Evolutionary conservation across 148 eudicot species (phyloP).

Genomic region (Cornus suecica): DNA sequence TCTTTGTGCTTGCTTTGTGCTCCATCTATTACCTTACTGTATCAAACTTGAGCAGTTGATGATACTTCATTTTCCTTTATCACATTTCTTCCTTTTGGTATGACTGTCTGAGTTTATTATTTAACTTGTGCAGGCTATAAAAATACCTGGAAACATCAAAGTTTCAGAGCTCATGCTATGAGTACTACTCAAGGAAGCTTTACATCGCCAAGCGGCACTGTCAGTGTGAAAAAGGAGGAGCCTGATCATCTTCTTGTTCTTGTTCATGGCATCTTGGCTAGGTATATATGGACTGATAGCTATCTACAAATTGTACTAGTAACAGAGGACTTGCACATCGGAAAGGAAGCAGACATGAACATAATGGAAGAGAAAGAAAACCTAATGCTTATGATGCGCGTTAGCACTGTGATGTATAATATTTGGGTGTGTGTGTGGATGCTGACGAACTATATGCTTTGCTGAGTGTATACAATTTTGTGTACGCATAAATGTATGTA

Average conservation of each 20-base stretch:
- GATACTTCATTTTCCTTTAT: background rate
- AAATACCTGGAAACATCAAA: conserved; percentile 37
- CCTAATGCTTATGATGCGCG: no score
- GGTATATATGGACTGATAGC: conserved; percentile 38
- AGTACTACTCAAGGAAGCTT: conserved; percentile 48
- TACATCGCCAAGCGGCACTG: conserved; percentile 32
- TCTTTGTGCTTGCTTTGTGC: background rate
- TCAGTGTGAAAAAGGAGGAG: conserved; percentile 33
- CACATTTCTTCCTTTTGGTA: background rate
- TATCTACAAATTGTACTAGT: background rate
- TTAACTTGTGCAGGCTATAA: conserved; percentile 43
- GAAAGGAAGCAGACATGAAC: background rate
- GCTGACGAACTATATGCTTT: background rate
- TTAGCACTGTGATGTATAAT: no score
- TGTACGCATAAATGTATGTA: background rate
- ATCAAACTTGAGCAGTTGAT: background rate
- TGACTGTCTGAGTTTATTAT: conserved; percentile 6
- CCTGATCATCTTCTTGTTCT: conserved; percentile 97
- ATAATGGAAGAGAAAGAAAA: background rate
- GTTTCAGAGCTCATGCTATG: conserved; percentile 58
- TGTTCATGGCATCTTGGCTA: conserved; percentile 94
- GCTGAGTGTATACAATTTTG: background rate
- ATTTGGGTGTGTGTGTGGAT: background rate
- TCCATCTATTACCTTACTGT: background rate
- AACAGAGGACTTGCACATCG: background rate